A percentile compares a stretch with the other conserved stretches of the same genome.
These are phyloP conservation scores for Scedosporium dehoogii DNA, from an alignment of 2,329 filamentous ascomycete genomes.

Conservation along the genomic window DNA sequence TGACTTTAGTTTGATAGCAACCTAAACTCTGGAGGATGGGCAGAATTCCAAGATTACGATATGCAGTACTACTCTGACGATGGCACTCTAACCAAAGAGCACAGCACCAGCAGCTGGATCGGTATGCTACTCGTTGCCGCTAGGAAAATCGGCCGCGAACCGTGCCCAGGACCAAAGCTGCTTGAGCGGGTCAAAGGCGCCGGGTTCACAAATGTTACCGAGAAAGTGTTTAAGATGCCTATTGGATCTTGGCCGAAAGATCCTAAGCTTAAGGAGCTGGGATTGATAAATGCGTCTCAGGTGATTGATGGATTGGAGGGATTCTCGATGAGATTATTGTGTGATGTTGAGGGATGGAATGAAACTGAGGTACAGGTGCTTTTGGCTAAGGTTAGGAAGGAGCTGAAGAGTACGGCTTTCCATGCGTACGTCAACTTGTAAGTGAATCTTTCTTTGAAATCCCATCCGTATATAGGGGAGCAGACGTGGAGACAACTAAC, in stretches of 20 bases:
- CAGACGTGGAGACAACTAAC: background rate
- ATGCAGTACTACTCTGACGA: slow-evolving; percentile 17
- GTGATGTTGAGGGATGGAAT: slow-evolving; percentile 18
- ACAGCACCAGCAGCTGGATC: slow-evolving; percentile 14
- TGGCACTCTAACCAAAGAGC: slow-evolving; percentile 13
- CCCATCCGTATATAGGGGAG: background rate
- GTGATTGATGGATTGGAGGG: slow-evolving; percentile 15
- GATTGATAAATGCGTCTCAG: slow-evolving; percentile 16
- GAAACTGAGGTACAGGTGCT: slow-evolving; percentile 17
- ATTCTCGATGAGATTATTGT: slow-evolving; percentile 16
- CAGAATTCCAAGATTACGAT: slow-evolving; percentile 45
- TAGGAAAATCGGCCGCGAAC: slow-evolving; percentile 12
- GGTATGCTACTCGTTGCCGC: slow-evolving; percentile 16
- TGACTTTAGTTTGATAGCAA: slow-evolving; percentile 29
- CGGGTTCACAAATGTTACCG: slow-evolving; percentile 41
- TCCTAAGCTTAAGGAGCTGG: slow-evolving; percentile 15
- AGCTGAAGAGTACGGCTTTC: slow-evolving; percentile 16
- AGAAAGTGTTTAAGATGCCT: slow-evolving; percentile 39
- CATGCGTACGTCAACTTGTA: slow-evolving; percentile 17
- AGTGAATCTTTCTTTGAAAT: slow-evolving; percentile 5
- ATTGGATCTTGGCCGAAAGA: slow-evolving; percentile 46
- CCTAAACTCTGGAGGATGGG: slow-evolving; percentile 43
- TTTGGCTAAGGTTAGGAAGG: slow-evolving; percentile 17
- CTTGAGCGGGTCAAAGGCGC: slow-evolving; percentile 22
- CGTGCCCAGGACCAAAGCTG: slow-evolving; percentile 19